Conservation (phyloP, 2,329 filamentous ascomycete genomes). For the Claviceps sp. region DNA sequence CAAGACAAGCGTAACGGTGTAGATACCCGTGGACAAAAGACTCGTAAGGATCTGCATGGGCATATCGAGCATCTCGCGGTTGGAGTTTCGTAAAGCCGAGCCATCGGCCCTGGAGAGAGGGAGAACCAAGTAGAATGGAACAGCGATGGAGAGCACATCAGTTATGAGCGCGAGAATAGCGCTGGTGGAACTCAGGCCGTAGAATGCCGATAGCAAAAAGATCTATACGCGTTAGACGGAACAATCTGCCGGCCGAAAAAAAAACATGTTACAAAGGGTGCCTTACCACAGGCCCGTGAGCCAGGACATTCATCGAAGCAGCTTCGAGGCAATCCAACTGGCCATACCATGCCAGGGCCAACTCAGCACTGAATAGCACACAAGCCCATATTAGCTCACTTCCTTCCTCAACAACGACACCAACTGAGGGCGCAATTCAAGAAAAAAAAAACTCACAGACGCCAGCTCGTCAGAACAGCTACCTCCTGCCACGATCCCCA, state of each 20-base stretch:
- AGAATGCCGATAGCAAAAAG: slow-evolving; percentile 67
- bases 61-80: slow-evolving; percentile 53
- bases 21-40: slow-evolving; percentile 57
- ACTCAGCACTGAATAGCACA: slow-evolving; percentile 40
- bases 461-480: slow-evolving; percentile 37
- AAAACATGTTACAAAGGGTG: neutral
- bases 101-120: slow-evolving; percentile 51
- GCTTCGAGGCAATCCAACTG: slow-evolving; percentile 63
- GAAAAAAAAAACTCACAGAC: slow-evolving; percentile 30
- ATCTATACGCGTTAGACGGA: slow-evolving; percentile 28
- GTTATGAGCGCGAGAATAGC: slow-evolving; percentile 50
- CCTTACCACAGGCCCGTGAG: slow-evolving; percentile 55
- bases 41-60: slow-evolving; percentile 51
- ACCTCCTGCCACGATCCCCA: slow-evolving; percentile 51
- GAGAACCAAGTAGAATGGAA: slow-evolving; percentile 66
- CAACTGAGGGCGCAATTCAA: neutral
- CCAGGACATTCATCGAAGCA: slow-evolving; percentile 51
- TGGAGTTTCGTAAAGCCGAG: slow-evolving; percentile 37
- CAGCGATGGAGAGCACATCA: slow-evolving; percentile 52
- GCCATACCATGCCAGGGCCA: slow-evolving; percentile 60
- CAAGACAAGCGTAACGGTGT: slow-evolving; percentile 57
- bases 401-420: slow-evolving; percentile 1
- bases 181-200: slow-evolving; percentile 50
- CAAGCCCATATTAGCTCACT: neutral
- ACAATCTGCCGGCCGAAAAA: no score